Evolutionary conservation across 805 yeast genomes (phyloP), one percentile per base, ranked within the genome.

Genomic region (Vanderwaltozyma tropicalis): DNA sequence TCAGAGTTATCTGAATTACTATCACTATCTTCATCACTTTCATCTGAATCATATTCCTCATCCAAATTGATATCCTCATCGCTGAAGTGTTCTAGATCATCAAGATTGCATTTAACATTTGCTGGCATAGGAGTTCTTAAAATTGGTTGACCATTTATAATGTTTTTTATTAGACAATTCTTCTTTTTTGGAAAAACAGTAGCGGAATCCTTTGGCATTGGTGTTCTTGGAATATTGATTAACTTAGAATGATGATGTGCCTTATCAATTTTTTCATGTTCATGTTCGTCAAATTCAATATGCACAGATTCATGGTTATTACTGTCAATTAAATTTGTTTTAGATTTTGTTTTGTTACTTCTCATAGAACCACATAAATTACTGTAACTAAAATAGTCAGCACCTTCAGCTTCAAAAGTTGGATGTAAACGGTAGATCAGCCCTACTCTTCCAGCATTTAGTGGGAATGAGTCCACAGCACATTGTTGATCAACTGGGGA

Each of bases 301-400:
- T n/a, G n/a, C n/a, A n/a, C n/a, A n/a, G n/a, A n/a, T n/a, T n/a
- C n/a, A n/a, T n/a, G n/a, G n/a, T n/a, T n/a, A n/a, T n/a, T n/a
- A n/a, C n/a, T n/a, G n/a, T n/a, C n/a, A n/a, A n/a, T n/a, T n/a
- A n/a, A n/a, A n/a, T n/a, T n/a, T n/a, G n/a, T n/a, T n/a, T n/a
- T n/a, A n/a, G n/a, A n/a, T n/a, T n/a, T n/a, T n/a, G n/a, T n/a
- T n/a, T n/a, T n/a, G n/a, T n/a, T n/a, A n/a, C n/a, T n/a, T n/a
- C n/a, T n/a, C n/a, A n/a, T n/a, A n/a, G n/a, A n/a, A 16, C 25
- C 22, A 19, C 25, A 10, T 12, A 22, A 16, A 10, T 19, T 16
- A 19, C 19, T 27, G 14, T 33, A 48, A 25, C 44, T 43, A 26
- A 49, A 49, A 33, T 49, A 49, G 32, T 49, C 53, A 7, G 31